Evolutionary conservation across 1,284 basidiomycete species (phyloP).

Genomic region (Moesziomyces sp.): DNA sequence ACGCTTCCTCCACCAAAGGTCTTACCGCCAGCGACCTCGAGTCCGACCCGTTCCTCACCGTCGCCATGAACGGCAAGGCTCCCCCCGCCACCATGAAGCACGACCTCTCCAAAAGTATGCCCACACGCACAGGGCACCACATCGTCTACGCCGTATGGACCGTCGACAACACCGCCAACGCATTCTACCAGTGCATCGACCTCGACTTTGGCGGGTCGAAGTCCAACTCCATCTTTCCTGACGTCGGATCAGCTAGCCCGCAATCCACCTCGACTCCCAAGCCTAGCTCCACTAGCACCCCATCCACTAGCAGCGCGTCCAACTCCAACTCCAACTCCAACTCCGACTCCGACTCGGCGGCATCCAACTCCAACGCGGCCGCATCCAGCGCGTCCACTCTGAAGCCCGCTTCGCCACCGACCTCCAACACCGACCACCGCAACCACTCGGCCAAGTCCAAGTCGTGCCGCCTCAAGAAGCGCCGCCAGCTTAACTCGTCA

Average conservation of each 20-base stretch:
- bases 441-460: constrained; percentile 10
- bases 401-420: not conserved
- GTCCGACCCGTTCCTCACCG: constrained; percentile 31
- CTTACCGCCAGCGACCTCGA: constrained; percentile 35
- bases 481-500: constrained; percentile 17
- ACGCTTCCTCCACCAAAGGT: constrained; percentile 14
- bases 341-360: not conserved
- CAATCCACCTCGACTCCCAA: constrained; percentile 4
- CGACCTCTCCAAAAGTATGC: constrained; percentile 27
- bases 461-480: constrained; percentile 25
- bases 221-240: not conserved
- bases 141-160: constrained; percentile 51
- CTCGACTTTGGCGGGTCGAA: constrained; percentile 38
- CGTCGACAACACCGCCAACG: constrained; percentile 42
- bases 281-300: not conserved
- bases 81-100: constrained; percentile 24
- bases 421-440: constrained; percentile 3
- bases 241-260: constrained; percentile 1
- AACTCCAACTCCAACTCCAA: not conserved
- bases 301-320: not conserved
- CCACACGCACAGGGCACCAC: constrained; percentile 34
- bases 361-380: constrained; percentile 1
- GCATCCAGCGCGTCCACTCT: not conserved
- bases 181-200: constrained; percentile 52
- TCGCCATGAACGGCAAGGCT: constrained; percentile 34